Percentiles rank a stretch among this genome's conserved stretches.
phyloP scores from a whole-genome alignment of 73 alveolate species.

The Paraurostyla sp. region DNA sequence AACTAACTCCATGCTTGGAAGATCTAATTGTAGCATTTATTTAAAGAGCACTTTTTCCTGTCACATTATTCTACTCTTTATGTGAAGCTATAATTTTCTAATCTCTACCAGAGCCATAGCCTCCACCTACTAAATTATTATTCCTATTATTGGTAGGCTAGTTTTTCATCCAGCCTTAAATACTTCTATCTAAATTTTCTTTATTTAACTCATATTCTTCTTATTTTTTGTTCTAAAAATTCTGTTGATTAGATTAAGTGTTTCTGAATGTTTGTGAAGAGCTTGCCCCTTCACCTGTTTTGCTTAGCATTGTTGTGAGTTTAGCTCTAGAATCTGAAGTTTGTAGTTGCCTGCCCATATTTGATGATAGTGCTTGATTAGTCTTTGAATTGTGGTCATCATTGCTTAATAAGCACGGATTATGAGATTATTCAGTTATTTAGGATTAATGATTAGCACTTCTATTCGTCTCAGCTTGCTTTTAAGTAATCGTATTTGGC shows the following conservation, averaged over 20 bases:
- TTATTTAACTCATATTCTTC: neutral
- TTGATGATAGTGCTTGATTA: neutral
- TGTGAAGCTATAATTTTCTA: neutral
- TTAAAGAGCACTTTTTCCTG: neutral
- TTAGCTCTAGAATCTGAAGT: constrained; percentile 30
- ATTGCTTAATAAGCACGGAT: neutral
- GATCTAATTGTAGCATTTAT: constrained; percentile 17
- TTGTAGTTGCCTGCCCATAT: neutral
- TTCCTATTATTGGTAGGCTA: neutral
- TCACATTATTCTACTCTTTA: neutral
- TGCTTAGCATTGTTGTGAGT: neutral
- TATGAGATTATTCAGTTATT: neutral
- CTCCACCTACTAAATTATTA: neutral
- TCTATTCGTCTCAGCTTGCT: neutral
- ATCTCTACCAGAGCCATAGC: too few relatives aligned
- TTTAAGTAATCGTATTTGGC: neutral
- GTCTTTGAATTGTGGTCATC: neutral
- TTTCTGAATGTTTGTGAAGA: neutral
- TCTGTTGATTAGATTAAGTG: neutral
- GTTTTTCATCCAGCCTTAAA: constrained; percentile 31
- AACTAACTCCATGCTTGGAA: constrained; percentile 17
- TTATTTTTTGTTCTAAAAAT: neutral
- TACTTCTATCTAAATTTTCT: constrained; percentile 6
- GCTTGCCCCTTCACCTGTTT: neutral
- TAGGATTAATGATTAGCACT: neutral